These are phyloP conservation scores for Penicillium hordei DNA, from an alignment of 2,329 filamentous ascomycete species.

Conservation along the genomic window DNA sequence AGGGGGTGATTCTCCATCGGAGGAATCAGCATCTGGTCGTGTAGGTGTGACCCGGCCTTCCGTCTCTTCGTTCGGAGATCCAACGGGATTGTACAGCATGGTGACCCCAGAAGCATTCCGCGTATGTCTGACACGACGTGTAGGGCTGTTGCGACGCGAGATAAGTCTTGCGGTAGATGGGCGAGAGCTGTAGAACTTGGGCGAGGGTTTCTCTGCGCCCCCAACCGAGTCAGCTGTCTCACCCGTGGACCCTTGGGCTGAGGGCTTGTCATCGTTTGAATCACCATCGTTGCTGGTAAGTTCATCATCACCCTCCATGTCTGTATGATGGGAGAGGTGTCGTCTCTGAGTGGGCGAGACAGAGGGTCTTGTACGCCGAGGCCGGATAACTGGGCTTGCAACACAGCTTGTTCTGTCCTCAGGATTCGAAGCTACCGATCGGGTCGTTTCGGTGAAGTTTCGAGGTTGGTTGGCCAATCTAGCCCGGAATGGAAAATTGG, in stretches of 20 bases:
- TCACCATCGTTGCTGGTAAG: constrained; percentile 74
- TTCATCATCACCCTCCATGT: constrained; percentile 88
- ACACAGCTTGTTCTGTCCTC: constrained; percentile 46
- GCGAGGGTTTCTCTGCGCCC: constrained; percentile 29
- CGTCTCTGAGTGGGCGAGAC: constrained; percentile 38
- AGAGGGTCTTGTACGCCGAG: constrained; percentile 33
- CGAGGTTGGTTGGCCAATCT: constrained; percentile 33
- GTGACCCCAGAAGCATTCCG: constrained; percentile 80
- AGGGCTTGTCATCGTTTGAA: constrained; percentile 27
- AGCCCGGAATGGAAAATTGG: constrained; percentile 50
- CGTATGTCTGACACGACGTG: constrained; percentile 54
- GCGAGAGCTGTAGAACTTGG: constrained; percentile 40
- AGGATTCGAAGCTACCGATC: constrained; percentile 59
- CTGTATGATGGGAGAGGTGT: constrained; percentile 62
- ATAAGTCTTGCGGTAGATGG: constrained; percentile 45
- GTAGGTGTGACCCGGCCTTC: constrained; percentile 25
- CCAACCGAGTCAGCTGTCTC: constrained; percentile 14
- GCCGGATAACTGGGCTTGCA: constrained; percentile 37
- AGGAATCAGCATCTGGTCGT: constrained; percentile 29
- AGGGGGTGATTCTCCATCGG: constrained; percentile 39
- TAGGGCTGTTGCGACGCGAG: constrained; percentile 38
- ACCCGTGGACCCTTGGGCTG: constrained; percentile 19
- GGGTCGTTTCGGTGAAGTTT: constrained; percentile 52
- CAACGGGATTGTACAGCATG: constrained; percentile 75
- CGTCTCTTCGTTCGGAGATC: constrained; percentile 39